Percentiles rank a stretch among this genome's conserved stretches.
Evolutionary conservation across 75 land plant species (phyloP).

Genomic region (Pinus tabuliformis): DNA sequence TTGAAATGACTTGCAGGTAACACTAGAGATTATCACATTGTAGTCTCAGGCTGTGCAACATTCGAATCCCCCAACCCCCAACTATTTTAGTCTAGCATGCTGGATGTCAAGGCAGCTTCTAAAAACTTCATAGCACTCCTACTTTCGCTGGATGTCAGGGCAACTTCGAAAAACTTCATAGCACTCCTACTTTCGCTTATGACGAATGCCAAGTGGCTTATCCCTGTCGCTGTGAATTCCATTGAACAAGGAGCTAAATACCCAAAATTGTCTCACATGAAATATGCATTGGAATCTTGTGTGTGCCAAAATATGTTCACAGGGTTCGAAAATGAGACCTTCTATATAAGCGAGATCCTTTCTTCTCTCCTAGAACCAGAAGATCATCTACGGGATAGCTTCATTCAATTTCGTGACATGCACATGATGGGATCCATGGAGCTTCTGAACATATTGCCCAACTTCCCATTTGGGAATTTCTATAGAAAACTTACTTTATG

Average conservation of each 20-base stretch:
- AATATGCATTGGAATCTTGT: conserved; percentile 64
- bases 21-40: neutral
- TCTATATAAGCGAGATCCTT: conserved; percentile 76
- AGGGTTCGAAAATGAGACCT: conserved; percentile 80
- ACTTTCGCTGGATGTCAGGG: conserved; percentile 38
- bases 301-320: conserved; percentile 52
- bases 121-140: too few relatives aligned
- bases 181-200: conserved; percentile 51
- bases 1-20: conserved; percentile 30
- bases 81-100: conserved; percentile 42
- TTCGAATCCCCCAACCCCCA: conserved; percentile 35
- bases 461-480: conserved; percentile 67
- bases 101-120: too few relatives aligned
- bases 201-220: conserved; percentile 65
- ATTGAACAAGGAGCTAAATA: conserved; percentile 15
- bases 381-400: conserved; percentile 56
- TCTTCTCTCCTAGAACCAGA: conserved; percentile 61
- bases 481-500: too few relatives aligned
- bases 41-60: neutral
- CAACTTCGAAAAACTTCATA: conserved; percentile 49
- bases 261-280: conserved; percentile 24
- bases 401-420: conserved; percentile 72
- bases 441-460: conserved; percentile 66
- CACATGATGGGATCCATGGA: conserved; percentile 66
- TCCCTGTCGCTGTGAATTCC: conserved; percentile 56